phyloP scores from a whole-genome alignment of 495 filamentous ascomycete genomes.

The Xylaria palmicola region DNA sequence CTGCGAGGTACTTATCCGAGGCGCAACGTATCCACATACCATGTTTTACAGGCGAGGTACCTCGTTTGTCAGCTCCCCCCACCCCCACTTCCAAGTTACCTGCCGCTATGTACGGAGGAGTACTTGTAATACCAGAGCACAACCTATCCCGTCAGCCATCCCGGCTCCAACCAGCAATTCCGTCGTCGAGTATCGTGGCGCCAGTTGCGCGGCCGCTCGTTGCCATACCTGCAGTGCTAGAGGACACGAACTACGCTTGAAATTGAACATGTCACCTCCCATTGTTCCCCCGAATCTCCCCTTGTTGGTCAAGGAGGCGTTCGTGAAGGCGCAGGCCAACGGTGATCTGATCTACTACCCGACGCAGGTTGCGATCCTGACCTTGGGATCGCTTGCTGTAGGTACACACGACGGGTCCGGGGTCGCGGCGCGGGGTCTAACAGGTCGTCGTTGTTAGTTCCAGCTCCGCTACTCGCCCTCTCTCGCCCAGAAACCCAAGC shows the following conservation, averaged over 20 bases:
- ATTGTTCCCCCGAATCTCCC: constrained; percentile 41
- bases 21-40: too few species aligned
- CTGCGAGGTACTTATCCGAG: too few species aligned
- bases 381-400: constrained; percentile 55
- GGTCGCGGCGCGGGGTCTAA: constrained; percentile 10
- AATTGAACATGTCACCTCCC: constrained; percentile 19
- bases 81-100: too few species aligned
- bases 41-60: too few species aligned
- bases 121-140: too few species aligned
- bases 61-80: too few species aligned
- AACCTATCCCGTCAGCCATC: too few species aligned
- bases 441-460: constrained; percentile 45
- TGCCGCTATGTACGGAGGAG: too few species aligned
- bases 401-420: constrained; percentile 9
- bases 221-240: background rate
- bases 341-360: constrained; percentile 59
- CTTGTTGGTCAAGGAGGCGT: constrained; percentile 54
- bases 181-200: background rate
- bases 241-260: background rate
- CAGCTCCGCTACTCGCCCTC: constrained; percentile 79
- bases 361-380: constrained; percentile 56
- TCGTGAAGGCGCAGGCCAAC: constrained; percentile 50
- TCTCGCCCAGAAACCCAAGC: constrained; percentile 68
- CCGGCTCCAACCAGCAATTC: too few species aligned
- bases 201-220: background rate